Base-by-base conservation (phyloP, 148 eudicot genomes). In the Rhododendron kiyosumense region DNA sequence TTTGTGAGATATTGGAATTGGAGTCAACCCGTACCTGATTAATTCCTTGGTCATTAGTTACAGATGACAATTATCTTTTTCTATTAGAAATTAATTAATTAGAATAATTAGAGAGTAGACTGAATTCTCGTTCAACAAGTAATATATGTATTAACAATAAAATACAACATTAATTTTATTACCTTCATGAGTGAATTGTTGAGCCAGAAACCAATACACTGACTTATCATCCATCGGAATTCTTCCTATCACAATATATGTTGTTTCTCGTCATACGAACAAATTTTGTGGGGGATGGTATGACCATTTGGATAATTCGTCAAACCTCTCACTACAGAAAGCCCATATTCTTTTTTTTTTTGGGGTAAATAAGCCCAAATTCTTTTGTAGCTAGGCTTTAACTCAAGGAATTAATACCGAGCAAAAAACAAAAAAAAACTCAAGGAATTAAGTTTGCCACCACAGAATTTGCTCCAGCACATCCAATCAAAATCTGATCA, bases 381-480 rank as follows among this genome's bases (percentile, higher is more conserved):
- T 32, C 34, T 32, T 69, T 88, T 88, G 32, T 87, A 75, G 0
- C 4, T 36, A 34, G 91, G 91, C 41, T 86, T 85, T 69, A 92
- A 85, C 65, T 85, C 89, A 22, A 91, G 86, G 82, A 85, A 91
- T 36, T n/a, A n/a, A n/a, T n/a, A n/a, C n/a, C n/a, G n/a, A n/a
- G n/a, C n/a, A n/a, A n/a, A n/a, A n/a, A n/a, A n/a, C n/a, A n/a
- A n/a, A n/a, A n/a, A n/a, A n/a, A n/a, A n/a, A n/a, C n/a, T n/a
- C n/a, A n/a, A n/a, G n/a, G n/a, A n/a, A n/a, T n/a, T 36, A 36
- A 36, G 69, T 89, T 45, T 28, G 91, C 90, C 32, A 91, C 83
- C 79, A 84, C 85, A 22, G 92, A 93, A 84, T 89, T 88, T 49
- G 93, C 86, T 85, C 94, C 93, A 83, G 90, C 94, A 83, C 92